Evolutionary conservation across 2,329 filamentous ascomycete species (phyloP), one percentile per base, ranked within the genome.

Genomic region (Pezicula neosporulosa): DNA sequence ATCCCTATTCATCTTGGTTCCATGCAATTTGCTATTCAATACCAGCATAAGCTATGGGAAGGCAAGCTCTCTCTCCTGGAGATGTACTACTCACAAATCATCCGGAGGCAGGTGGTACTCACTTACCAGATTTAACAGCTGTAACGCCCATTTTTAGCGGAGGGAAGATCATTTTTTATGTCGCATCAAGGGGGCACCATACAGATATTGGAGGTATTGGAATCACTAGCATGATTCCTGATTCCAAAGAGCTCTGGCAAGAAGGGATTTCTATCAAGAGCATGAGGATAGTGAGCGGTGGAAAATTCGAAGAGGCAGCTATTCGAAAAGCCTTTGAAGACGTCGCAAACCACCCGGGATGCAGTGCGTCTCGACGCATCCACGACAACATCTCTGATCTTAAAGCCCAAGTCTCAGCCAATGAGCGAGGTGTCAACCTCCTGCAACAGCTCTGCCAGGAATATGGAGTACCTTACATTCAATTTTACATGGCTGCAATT

Each of bases 21-120:
- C 46, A 90, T 91, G 87, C n/a, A 86, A 85, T 19, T 44, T 44
- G 44, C 44, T 9, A 87, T 92, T 2, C 76, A 81, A 52, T 87
- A 86, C 44, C 87, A 91, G 68, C 84, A 87, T 8, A 78, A 86
- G 59, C 87, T 90, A 52, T 92, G 87, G 86, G 79, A 84, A 59
- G 87, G 85, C 8, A 87, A 86, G 57, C 72, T 92, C 50, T 86
- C 50, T 86, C 87, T 61, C 82, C 78, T 47, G 89, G 89, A 19
- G 89, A 93, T 65, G 89, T 92, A 0, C 77, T 93, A 36, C 86
- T 92, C 6, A 87, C 87, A 0, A 93, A 93, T 60, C 89, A 92
- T 62, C 89, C 89, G 0, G 81, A 85, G 63, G 90, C 84, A 60
- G 89, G 89, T 27, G 89, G 89, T 18, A 92, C 89, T 0, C 89